Conservation (phyloP, 108 stramenopile species). For the Aureococcus anophagefferens region DNA sequence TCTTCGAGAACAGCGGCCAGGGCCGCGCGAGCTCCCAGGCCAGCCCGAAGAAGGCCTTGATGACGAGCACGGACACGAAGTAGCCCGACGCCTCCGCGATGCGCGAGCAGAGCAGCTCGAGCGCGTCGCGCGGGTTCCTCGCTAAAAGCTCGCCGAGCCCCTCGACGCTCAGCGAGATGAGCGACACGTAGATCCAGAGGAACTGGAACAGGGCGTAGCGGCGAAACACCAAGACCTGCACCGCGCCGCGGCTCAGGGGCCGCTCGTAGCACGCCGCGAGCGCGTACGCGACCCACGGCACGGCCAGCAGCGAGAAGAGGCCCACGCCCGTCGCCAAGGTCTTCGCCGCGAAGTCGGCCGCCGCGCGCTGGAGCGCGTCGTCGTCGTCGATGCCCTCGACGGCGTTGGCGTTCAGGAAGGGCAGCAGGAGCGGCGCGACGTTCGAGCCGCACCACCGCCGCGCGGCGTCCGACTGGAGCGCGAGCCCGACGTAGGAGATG, state of each 20-base stretch:
- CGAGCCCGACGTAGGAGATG: background rate
- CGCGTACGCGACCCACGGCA: background rate
- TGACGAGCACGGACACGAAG: slow-evolving; percentile 6
- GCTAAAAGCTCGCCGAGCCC: background rate
- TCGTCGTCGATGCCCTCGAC: background rate
- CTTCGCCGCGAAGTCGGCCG: background rate
- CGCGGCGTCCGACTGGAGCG: background rate
- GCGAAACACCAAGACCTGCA: slow-evolving; percentile 5
- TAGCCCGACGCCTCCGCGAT: slow-evolving; percentile 1
- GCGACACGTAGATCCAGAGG: background rate
- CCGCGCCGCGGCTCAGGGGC: background rate
- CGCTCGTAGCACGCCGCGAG: slow-evolving; percentile 1
- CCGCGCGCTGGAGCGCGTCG: background rate
- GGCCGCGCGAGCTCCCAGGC: slow-evolving; percentile 8
- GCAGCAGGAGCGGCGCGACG: background rate
- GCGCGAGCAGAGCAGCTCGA: background rate
- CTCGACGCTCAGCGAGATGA: background rate
- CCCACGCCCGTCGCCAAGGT: background rate
- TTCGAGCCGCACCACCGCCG: background rate
- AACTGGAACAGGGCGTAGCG: slow-evolving; percentile 11
- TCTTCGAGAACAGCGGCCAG: background rate
- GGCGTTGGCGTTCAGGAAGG: too few relatives aligned
- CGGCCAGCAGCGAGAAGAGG: slow-evolving; percentile 1
- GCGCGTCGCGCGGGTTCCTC: slow-evolving; percentile 8
- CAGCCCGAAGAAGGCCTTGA: slow-evolving; percentile 3